Evolutionary conservation across 2,329 filamentous ascomycete species (phyloP), one percentile per base, ranked within the genome.

Genomic region (Penicillium hordei): DNA sequence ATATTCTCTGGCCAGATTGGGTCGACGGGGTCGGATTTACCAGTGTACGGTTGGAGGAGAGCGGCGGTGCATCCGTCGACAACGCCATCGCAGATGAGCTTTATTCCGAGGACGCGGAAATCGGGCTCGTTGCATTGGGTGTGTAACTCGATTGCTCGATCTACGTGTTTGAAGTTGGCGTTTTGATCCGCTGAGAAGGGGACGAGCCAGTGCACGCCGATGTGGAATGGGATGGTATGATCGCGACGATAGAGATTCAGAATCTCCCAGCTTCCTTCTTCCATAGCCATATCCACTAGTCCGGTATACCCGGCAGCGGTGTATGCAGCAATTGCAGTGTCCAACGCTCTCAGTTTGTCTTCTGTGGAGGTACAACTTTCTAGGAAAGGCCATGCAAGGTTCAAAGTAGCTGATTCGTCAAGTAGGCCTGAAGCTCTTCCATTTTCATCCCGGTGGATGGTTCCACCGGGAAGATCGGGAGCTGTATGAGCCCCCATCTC

Each of bases 221-320:
- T 69, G 7, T 79, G 75, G 31, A 82, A 69, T 0, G 77, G 75
- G 4, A 80, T 61, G 2, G 61, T 48, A 1, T 73, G 72, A 1
- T 72, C 65, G n/a, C 66, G 62, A n/a, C 70, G 72, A 23, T 80
- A 69, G 6, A 72, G 66, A 4, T 76, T 67, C 23, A 82, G 63
- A 0, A 78, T 72, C 43, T 75, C 75, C 80, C 80, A 82, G 1
- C 73, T 72, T 23, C 72, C 72, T 34, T 82, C 79, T 52, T 82
- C 79, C 78, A 81, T 82, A 21, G 79, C 80, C 80, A 82, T 82
- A 46, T 82, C 80, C 7, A 82, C 73, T 36, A 80, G 68, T 2
- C 79, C 79, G 0, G 80, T 82, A 54, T 79, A 80, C 0, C 80
- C 80, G 0, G 75, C 75, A 0, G 72, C 67, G 29, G 76, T 77